A percentile compares a stretch with the other conserved stretches of the same genome.
Conservation (phyloP, 2,329 filamentous ascomycete species). For the Canariomyces notabilis region DNA sequence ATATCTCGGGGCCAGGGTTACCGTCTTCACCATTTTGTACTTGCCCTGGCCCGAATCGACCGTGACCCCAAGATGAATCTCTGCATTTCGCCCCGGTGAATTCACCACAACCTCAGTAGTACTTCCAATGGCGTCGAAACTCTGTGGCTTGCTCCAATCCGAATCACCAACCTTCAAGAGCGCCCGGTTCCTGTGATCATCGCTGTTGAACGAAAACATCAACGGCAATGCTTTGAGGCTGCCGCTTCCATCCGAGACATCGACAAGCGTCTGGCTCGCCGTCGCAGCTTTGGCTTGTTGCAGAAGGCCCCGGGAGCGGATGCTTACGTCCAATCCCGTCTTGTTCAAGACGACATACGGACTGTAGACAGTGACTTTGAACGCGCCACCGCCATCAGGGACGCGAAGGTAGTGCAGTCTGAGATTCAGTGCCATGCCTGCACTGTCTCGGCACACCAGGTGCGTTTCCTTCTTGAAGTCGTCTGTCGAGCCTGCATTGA, state of each 20-base stretch:
- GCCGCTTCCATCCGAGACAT: conserved; percentile 46
- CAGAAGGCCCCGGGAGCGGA: conserved; percentile 84
- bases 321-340: conserved; percentile 81
- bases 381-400: conserved; percentile 88
- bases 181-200: conserved; percentile 88
- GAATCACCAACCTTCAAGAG: conserved; percentile 84
- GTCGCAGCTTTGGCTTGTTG: conserved; percentile 69
- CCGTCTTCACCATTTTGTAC: conserved; percentile 94
- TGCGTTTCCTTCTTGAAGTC: conserved; percentile 82
- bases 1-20: conserved; percentile 88
- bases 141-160: conserved; percentile 94
- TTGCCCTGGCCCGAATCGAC: conserved; percentile 91
- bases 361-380: conserved; percentile 91
- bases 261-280: conserved; percentile 66
- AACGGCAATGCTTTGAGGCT: conserved; percentile 73
- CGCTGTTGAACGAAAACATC: conserved; percentile 90
- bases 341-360: conserved; percentile 95
- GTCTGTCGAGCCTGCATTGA: conserved; percentile 82
- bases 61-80: conserved; percentile 87
- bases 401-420: conserved; percentile 87
- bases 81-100: conserved; percentile 63
- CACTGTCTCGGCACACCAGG: conserved; percentile 77
- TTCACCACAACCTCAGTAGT: conserved; percentile 82
- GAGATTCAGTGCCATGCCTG: conserved; percentile 72
- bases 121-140: conserved; percentile 95